Percentiles rank a stretch among this genome's conserved stretches.
Conservation (phyloP, 2,329 filamentous ascomycete species). For the Aspergillus tubingensis region DNA sequence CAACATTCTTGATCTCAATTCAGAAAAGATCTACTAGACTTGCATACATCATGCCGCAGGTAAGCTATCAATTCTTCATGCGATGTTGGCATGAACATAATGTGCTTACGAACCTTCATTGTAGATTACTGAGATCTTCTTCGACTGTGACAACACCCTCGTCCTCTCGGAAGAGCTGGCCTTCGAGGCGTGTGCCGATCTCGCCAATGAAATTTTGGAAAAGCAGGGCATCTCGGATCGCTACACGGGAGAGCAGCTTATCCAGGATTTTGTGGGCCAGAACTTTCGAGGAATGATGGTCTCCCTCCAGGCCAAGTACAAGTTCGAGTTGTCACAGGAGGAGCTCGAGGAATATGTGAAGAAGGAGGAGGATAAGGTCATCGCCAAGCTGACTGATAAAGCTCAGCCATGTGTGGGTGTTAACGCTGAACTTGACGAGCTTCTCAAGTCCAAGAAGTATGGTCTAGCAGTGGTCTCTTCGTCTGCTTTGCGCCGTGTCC, state of each 20-base stretch:
- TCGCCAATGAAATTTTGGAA: conserved; percentile 82
- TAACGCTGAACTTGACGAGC: conserved; percentile 65
- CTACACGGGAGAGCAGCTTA: conserved; percentile 77
- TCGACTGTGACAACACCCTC: conserved; percentile 84
- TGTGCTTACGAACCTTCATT: conserved; percentile 17
- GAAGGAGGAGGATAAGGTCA: conserved; percentile 79
- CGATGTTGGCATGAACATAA: conserved; percentile 6
- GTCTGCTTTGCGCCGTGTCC: conserved; percentile 74
- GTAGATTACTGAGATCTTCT: conserved; percentile 70
- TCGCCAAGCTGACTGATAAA: conserved; percentile 71
- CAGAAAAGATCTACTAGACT: not conserved
- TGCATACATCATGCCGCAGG: conserved; percentile 37
- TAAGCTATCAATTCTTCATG: conserved; percentile 16
- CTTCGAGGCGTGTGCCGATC: conserved; percentile 85
- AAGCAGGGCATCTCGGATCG: conserved; percentile 63
- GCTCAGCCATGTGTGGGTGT: conserved; percentile 70
- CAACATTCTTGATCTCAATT: not conserved
- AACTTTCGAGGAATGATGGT: conserved; percentile 93
- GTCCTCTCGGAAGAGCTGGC: conserved; percentile 88
- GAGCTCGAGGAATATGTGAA: conserved; percentile 75
- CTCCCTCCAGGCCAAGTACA: conserved; percentile 72
- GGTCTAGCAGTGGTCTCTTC: conserved; percentile 78
- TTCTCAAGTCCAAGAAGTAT: conserved; percentile 66
- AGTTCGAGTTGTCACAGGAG: conserved; percentile 66
- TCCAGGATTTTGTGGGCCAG: conserved; percentile 85